phyloP scores from a whole-genome alignment of 176 grass and related monocot genomes.

The Otatea glauca region DNA sequence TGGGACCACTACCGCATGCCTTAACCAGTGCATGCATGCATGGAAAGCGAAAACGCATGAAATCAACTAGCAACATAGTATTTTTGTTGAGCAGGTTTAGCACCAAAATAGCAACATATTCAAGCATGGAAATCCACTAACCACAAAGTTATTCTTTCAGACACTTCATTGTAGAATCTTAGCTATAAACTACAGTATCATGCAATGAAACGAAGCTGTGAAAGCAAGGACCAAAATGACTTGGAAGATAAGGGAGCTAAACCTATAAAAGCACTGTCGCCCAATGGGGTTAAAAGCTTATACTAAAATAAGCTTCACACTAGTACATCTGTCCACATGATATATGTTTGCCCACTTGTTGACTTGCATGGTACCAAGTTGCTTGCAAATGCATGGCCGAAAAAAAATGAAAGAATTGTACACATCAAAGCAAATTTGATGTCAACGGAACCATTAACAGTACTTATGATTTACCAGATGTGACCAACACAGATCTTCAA shows the following conservation, averaged over 20 bases:
- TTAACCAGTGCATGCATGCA: not conserved
- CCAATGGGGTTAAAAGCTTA: not conserved
- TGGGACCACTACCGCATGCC: not conserved
- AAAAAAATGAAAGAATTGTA: not conserved
- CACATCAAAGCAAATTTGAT: not conserved
- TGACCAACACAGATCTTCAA: conserved; percentile 75
- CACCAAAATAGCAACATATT: not conserved
- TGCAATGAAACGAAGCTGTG: not conserved
- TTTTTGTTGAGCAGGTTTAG: not conserved
- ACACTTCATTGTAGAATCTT: conserved; percentile 20
- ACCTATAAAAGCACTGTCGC: not conserved
- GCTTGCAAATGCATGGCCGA: conserved; percentile 8
- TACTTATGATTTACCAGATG: conserved; percentile 70
- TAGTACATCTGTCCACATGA: conserved; percentile 17
- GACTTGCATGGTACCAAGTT: conserved; percentile 31
- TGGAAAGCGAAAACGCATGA: not conserved
- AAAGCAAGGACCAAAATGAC: not conserved
- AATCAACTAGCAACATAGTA: not conserved
- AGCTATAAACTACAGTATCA: not conserved
- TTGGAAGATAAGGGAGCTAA: not conserved
- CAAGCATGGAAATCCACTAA: conserved; percentile 19
- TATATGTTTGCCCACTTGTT: not conserved
- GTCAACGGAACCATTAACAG: conserved; percentile 1
- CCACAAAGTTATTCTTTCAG: not conserved
- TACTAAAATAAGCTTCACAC: conserved; percentile 20